Base-by-base conservation (phyloP, 768 basidiomycete genomes). In the Pleurotus tuber-regium region DNA sequence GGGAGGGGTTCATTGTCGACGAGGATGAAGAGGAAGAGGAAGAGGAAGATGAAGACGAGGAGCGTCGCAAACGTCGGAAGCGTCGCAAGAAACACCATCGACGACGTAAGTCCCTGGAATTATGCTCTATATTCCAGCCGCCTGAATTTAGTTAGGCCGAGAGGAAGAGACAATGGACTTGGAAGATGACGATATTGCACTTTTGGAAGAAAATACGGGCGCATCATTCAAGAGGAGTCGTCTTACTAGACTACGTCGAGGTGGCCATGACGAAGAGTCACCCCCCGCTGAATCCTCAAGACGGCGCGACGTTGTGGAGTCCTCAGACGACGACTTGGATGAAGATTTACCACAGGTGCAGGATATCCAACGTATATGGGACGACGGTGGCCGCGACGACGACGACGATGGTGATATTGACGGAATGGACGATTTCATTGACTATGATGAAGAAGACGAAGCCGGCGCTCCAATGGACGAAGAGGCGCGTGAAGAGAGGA, bases 141-240 rank as follows among this genome's bases (percentile, higher is more conserved):
- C 51, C 56, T 31, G 50, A 16, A 47, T 35, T 55, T 56, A 33
- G 52, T 43, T 51, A 24, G 30, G 50, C 65, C 58, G 57, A 66
- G 73, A 72, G 60, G 73, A 77, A 56, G 79, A 83, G 53, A 82
- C 83, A 50, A 84, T 88, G 57, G 84, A 72, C 12, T 69, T 98
- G 43, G 94, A 97, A 57, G 97, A 98, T 28, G 97, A 98, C 59
- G 97, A 98, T 66, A 68, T 98, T 42, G 95, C 93, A 24, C 59
- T 82, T 76, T 84, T 74, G 77, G 97, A 76, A 58, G 96, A 96
- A 62, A 98, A 97, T 59, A 92, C 91, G 9, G 94, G 96, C 8
- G 77, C 82, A 2, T 78, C 84, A 2, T 87, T 89, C 68, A 82
- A 84, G 63, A 83, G 82, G 60, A 70, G 68, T 54, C 80, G 85